Percentiles rank a stretch among this genome's conserved stretches.
phyloP scores from a whole-genome alignment of 2,329 filamentous ascomycete genomes.

The Epichloe brachyelytri region DNA sequence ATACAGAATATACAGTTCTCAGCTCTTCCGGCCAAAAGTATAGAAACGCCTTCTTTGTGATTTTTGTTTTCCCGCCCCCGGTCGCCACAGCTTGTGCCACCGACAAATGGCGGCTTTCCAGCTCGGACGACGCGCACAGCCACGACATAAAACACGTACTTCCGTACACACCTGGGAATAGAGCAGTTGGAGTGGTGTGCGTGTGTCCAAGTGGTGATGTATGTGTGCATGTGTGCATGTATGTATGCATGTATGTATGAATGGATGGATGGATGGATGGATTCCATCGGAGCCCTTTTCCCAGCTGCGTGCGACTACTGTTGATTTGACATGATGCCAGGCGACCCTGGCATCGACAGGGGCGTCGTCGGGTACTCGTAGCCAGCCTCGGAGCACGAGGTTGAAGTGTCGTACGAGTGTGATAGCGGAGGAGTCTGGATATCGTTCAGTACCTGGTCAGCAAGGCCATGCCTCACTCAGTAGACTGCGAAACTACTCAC shows the following conservation, averaged over 20 bases:
- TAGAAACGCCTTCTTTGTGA: not conserved
- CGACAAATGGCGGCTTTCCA: not conserved
- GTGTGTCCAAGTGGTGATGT: too few relatives aligned
- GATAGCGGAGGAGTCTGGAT: slow-evolving; percentile 63
- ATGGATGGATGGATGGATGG: too few relatives aligned
- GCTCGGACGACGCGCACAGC: not conserved
- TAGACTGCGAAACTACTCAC: slow-evolving; percentile 52
- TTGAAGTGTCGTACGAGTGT: slow-evolving; percentile 58
- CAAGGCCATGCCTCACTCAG: slow-evolving; percentile 27
- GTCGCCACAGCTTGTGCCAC: not conserved
- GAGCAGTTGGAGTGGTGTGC: too few relatives aligned
- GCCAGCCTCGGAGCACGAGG: slow-evolving; percentile 46
- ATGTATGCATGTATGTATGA: not conserved
- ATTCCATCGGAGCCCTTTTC: too few relatives aligned
- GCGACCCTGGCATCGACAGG: slow-evolving; percentile 59
- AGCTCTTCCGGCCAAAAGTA: not conserved
- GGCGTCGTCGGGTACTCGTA: slow-evolving; percentile 59
- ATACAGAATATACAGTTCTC: not conserved
- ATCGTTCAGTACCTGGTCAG: slow-evolving; percentile 26
- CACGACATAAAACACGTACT: not conserved
- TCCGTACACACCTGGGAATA: too few relatives aligned
- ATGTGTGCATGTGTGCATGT: too few relatives aligned
- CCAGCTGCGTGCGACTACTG: slow-evolving; percentile 2
- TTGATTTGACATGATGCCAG: slow-evolving; percentile 31
- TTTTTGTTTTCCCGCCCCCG: not conserved